Base-by-base conservation (phyloP, 2,329 filamentous ascomycete species). In the Penicillium paneum region DNA sequence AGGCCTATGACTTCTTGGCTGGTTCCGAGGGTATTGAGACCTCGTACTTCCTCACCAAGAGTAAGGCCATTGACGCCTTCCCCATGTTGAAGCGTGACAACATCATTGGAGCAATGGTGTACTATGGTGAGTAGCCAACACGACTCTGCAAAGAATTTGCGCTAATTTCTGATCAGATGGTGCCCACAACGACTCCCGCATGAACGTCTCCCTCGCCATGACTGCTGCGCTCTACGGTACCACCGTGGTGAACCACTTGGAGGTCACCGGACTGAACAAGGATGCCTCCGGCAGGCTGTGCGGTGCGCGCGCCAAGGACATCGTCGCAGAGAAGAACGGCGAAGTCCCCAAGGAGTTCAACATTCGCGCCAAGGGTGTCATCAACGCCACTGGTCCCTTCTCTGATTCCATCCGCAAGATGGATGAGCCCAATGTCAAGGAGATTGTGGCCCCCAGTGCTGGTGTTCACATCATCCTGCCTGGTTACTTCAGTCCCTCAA, bases 341-440 rank as follows among this genome's bases (percentile, higher is more conserved):
- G 77, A 84, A 62, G 79, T 77, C 53, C 59, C 78, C 8, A 73
- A 85, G 49, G 84, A 88, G 59, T 87, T 94, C 71, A 81, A 79
- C 1, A 85, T 95, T 67, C 83, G 83, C 56, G 90, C 90, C 52
- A 91, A 86, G 77, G 90, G 89, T 62, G 81, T 95, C 66, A 88
- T 95, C 76, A 95, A 96, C 72, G 91, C 90, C 51, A 96, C 91
- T 26, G 91, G 91, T 15, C 91, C 91, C 3, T 96, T 95, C 78
- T 89, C 87, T 36, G 91, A 96, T 72, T 84, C 87, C 0, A 90
- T 95, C 61, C 85, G 90, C 63, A 91, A 92, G 74, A 86, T 95
- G 79, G 91, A 96, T 67, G 89, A 93, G 60, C 83, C 82, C 40
- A 75, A 71, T 4, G 83, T 85, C 24, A 82, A 85, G 65, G 88